These are phyloP conservation scores for Leccinum pachyderme DNA, from an alignment of 1,284 basidiomycete species.

Conservation along the genomic window DNA sequence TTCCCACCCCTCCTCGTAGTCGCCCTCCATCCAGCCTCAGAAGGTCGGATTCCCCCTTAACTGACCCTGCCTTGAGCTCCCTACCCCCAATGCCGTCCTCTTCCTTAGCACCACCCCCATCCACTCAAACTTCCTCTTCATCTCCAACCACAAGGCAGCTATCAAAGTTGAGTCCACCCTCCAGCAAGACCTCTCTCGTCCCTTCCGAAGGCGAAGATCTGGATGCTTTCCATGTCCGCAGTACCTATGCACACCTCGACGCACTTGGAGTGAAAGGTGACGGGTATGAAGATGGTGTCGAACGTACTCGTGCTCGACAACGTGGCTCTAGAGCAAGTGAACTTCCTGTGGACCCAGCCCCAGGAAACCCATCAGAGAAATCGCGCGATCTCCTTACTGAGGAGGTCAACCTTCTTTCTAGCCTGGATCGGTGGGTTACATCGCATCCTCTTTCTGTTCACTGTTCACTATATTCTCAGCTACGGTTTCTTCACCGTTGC, in stretches of 20 bases:
- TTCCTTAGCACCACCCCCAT: slow-evolving; percentile 22
- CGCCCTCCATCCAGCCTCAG: slow-evolving; percentile 29
- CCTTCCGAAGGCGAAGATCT: slow-evolving; percentile 78
- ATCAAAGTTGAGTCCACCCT: slow-evolving; percentile 36
- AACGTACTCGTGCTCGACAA: slow-evolving; percentile 86
- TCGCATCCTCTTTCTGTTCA: slow-evolving; percentile 13
- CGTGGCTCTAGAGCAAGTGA: slow-evolving; percentile 60
- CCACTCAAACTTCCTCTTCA: slow-evolving; percentile 33
- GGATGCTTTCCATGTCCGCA: slow-evolving; percentile 84
- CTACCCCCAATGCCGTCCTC: slow-evolving; percentile 10
- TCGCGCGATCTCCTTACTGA: slow-evolving; percentile 56
- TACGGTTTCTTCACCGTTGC: slow-evolving; percentile 83
- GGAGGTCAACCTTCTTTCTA: slow-evolving; percentile 68
- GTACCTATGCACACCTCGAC: slow-evolving; percentile 86
- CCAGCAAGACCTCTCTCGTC: slow-evolving; percentile 58
- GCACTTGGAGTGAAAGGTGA: slow-evolving; percentile 85
- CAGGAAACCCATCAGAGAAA: slow-evolving; percentile 58
- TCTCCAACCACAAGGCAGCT: slow-evolving; percentile 39
- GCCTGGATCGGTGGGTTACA: slow-evolving; percentile 71
- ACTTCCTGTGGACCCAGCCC: slow-evolving; percentile 50
- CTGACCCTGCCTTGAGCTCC: slow-evolving; percentile 15
- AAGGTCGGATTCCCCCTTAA: slow-evolving; percentile 25
- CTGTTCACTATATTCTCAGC: slow-evolving; percentile 40
- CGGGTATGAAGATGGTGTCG: slow-evolving; percentile 87
- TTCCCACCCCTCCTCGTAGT: slow-evolving; percentile 34